A percentile compares a stretch with the other conserved stretches of the same genome.
phyloP scores from a whole-genome alignment of 1,284 basidiomycete genomes.

The Ganoderma meredithae region DNA sequence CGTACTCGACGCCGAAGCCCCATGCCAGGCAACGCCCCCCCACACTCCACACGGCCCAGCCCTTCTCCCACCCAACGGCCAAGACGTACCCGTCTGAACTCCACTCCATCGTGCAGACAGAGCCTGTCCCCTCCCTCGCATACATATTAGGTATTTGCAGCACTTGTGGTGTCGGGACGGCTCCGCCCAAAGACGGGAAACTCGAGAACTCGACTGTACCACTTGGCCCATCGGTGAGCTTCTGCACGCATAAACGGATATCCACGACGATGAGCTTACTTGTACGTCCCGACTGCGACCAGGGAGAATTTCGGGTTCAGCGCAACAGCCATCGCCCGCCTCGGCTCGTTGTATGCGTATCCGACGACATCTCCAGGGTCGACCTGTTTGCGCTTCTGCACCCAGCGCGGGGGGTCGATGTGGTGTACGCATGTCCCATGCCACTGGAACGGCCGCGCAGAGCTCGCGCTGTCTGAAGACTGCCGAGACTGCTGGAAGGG shows the following conservation, averaged over 20 bases:
- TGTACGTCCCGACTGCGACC: conserved; percentile 81
- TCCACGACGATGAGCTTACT: conserved; percentile 50
- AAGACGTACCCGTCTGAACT: conserved; percentile 95
- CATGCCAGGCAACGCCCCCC: conserved; percentile 87
- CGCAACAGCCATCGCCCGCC: conserved; percentile 67
- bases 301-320: conserved; percentile 89
- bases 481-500: conserved; percentile 13
- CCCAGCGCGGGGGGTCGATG: conserved; percentile 75
- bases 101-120: conserved; percentile 86
- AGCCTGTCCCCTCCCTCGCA: conserved; percentile 65
- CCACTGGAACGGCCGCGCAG: conserved; percentile 48
- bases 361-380: conserved; percentile 52
- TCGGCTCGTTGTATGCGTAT: conserved; percentile 66
- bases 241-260: not conserved
- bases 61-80: conserved; percentile 93
- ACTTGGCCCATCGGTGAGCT: conserved; percentile 42
- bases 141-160: conserved; percentile 66
- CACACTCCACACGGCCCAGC: conserved; percentile 93
- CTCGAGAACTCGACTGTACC: conserved; percentile 69
- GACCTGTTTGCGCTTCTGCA: conserved; percentile 69
- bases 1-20: conserved; percentile 75
- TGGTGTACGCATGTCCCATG: conserved; percentile 74
- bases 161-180: conserved; percentile 59
- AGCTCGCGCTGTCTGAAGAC: conserved; percentile 34
- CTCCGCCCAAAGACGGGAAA: conserved; percentile 67